Conservation (phyloP, 1,284 basidiomycete species). For the Boletus semigastroideus region DNA sequence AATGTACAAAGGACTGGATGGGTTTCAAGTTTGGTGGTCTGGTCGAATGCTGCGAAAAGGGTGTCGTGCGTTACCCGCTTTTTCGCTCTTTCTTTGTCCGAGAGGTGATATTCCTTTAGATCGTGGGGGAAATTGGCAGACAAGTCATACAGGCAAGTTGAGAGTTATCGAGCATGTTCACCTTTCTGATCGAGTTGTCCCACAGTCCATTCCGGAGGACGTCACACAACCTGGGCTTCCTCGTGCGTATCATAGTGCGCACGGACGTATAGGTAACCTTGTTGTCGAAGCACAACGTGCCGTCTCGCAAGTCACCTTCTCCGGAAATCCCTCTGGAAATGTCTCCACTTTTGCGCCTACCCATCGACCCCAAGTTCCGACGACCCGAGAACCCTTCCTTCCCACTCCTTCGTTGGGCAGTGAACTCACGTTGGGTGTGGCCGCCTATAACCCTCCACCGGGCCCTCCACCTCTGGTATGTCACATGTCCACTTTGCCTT, state of each 20-base stretch:
- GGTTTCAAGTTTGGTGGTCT: constrained; percentile 88
- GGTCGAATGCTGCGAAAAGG: constrained; percentile 84
- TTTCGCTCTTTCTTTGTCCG: constrained; percentile 21
- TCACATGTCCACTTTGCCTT: constrained; percentile 13
- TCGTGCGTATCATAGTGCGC: constrained; percentile 70
- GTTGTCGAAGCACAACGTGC: constrained; percentile 64
- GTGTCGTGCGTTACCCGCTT: constrained; percentile 49
- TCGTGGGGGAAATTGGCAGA: constrained; percentile 82
- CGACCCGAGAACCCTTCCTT: constrained; percentile 20
- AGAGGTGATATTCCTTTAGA: constrained; percentile 41
- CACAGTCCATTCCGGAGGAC: constrained; percentile 78
- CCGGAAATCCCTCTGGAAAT: constrained; percentile 38
- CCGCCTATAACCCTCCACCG: constrained; percentile 8
- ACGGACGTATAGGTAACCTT: constrained; percentile 59
- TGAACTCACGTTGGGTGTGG: constrained; percentile 27
- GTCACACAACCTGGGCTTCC: constrained; percentile 79
- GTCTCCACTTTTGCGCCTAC: constrained; percentile 8
- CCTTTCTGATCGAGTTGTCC: neutral
- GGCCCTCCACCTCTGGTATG: constrained; percentile 21
- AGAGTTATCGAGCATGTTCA: neutral
- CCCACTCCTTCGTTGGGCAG: constrained; percentile 32
- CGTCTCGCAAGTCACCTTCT: constrained; percentile 56
- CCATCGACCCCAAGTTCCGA: constrained; percentile 4
- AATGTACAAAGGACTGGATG: constrained; percentile 69
- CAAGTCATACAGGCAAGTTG: constrained; percentile 65